Conservation (phyloP, 257 asterid genomes). For the Forsythia viridissima region DNA sequence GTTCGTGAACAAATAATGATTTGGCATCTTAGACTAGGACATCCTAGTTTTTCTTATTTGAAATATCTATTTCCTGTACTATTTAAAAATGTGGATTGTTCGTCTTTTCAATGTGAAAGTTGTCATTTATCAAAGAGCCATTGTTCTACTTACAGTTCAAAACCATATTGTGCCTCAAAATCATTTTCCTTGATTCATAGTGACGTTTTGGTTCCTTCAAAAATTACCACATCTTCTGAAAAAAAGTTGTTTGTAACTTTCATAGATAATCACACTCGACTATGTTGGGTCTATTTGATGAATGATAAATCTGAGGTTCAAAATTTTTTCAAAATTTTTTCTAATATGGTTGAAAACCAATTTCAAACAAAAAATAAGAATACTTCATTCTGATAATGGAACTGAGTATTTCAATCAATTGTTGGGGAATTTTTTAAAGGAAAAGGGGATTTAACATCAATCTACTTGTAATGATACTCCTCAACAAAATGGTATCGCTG, state of each 20-base stretch:
- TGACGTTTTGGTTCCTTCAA: not conserved
- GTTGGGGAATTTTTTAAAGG: not conserved
- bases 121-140: not conserved
- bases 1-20: not conserved
- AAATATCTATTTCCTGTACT: not conserved
- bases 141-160: not conserved
- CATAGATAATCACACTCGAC: not conserved
- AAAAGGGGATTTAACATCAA: not conserved
- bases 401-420: not conserved
- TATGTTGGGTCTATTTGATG: not conserved
- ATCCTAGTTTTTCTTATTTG: not conserved
- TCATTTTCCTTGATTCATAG: not conserved
- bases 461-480: too few relatives aligned
- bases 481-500: too few relatives aligned
- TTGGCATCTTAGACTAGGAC: not conserved
- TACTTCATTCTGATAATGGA: not conserved
- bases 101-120: not conserved
- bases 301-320: not conserved
- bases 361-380: conserved; percentile 1
- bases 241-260: not conserved
- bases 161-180: not conserved
- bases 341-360: not conserved
- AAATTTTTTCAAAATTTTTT: not conserved
- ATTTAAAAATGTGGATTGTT: not conserved
- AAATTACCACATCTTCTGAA: not conserved